Percentiles rank a stretch among this genome's conserved stretches.
These are phyloP conservation scores for Pichia sp. DNA, from an alignment of 1,139 yeast genomes.

Conservation along the genomic window DNA sequence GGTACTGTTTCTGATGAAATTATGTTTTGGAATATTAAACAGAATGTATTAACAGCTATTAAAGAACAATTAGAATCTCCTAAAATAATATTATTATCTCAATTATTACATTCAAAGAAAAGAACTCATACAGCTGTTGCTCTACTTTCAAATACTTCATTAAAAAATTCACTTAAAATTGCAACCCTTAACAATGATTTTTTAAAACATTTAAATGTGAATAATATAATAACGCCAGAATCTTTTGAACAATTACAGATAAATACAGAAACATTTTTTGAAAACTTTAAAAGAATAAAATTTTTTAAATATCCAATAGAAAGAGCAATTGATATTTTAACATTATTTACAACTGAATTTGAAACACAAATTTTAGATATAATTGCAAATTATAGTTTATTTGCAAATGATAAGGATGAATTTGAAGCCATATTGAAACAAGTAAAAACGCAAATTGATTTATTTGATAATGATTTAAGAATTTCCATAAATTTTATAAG, in stretches of 20 bases:
- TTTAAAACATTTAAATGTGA: constrained; percentile 65
- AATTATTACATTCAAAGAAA: constrained; percentile 60
- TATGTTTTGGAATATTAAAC: constrained; percentile 74
- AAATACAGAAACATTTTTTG: constrained; percentile 38
- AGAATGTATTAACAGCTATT: constrained; percentile 50
- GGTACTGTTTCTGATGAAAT: constrained; percentile 67
- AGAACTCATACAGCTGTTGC: constrained; percentile 74
- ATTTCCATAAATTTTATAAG: constrained; percentile 59
- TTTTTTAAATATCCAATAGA: constrained; percentile 58
- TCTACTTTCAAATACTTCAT: constrained; percentile 66
- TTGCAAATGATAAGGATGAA: constrained; percentile 32
- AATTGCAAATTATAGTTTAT: constrained; percentile 27
- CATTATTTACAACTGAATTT: constrained; percentile 48
- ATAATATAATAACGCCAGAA: constrained; percentile 46
- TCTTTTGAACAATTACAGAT: constrained; percentile 41
- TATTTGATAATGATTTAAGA: constrained; percentile 47
- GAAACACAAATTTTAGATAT: constrained; percentile 31
- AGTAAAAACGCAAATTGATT: constrained; percentile 31
- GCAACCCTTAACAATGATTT: constrained; percentile 55
- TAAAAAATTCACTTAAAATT: constrained; percentile 48
- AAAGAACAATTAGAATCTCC: constrained; percentile 52
- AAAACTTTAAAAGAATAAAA: constrained; percentile 58
- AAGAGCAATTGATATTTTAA: constrained; percentile 59
- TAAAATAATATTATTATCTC: constrained; percentile 54
- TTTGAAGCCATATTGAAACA: constrained; percentile 30